Evolutionary conservation across 352 stramenopile species (phyloP), one percentile per base, ranked within the genome.

Genomic region (Phytopythium montanum): DNA sequence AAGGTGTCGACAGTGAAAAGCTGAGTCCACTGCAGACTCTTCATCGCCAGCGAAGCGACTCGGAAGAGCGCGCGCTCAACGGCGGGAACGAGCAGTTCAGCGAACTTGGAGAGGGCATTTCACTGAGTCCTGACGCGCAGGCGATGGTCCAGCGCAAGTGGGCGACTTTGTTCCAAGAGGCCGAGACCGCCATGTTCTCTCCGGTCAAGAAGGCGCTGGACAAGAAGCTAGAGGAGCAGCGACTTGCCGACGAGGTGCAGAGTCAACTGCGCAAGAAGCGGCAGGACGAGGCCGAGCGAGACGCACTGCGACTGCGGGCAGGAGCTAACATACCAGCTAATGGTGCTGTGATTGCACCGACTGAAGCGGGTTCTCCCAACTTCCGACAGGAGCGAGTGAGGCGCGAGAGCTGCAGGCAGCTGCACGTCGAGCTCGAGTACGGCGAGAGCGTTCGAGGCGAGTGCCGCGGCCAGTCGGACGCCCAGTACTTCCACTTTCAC

Each of bases 401-500:
- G 6, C 69, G 81, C n/a, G 81, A 92, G 58, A 76, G 73, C 38
- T 84, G 74, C 29, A 53, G 66, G 2, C 66, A 85, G 54, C 21
- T 81, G 3, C 81, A 83, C 16, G 60, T 79, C 52, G 78, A 84
- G 46, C 62, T 92, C 25, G 60, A 66, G 18, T 73, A 75, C 46
- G 82, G 82, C n/a, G 69, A 81, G 18, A 79, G 55, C 28, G 60
- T 70, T 5, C 58, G 59, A 21, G 52, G 76, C 4, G 69, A 79
- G 21, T 58, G 76, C 13, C 54, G 62, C 8, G 44, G 67, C 6
- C 18, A 10, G 1, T 55, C 66, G 9, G 62, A 72, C 2, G 61
- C 54, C 1, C 65, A 73, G 19, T 82, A 85, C 44, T 92, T 82
- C 36, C 80, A 88, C 46, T 89, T 90, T 36, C 64, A 75, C 49